Evolutionary conservation across 345 rosid genomes (phyloP), one percentile per base, ranked within the genome.

Genomic region (Rhizophora apiculata): DNA sequence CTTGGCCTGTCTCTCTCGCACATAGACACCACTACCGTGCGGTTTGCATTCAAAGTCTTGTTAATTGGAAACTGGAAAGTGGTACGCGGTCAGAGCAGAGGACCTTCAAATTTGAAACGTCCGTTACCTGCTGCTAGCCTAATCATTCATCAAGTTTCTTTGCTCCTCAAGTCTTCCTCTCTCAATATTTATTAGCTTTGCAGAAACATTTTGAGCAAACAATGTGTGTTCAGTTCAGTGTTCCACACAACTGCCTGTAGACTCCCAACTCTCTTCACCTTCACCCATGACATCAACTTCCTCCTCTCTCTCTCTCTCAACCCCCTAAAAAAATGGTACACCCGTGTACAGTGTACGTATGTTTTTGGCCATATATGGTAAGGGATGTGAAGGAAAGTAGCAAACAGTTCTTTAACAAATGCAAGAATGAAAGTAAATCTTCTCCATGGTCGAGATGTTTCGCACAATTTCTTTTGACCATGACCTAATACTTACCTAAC

Each of bases 391-490:
- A 61, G 64, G 24, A 31, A 31, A 60, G 63, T 7, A 62, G 61
- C 63, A 46, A 69, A 70, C 76, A 73, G 70, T 52, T 13, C 61
- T 36, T n/a, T 34, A 58, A 55, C 27, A 66, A 70, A 63, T 34
- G 29, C 52, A 51, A 0, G 15, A 59, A 22, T 13, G 61, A 63
- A 76, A 71, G 68, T 26, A 67, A 67, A 68, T 77, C 61, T 70
- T 83, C 80, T 76, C 37, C 64, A 75, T 73, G 80, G 82, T 30
- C 39, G 58, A 48, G 59, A 55, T 62, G 21, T 65, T 76, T 52
- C 71, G 74, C 77, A 71, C 37, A 65, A 69, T 69, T 62, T 68
- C 67, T 68, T 72, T 46, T 70, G 80, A 74, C 55, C 26, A 31
- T 22, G 64, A 72, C 70, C 61, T 21, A 49, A 43, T 34, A 24